Evolutionary conservation across 1,284 basidiomycete species (phyloP).

Genomic region (Agaricales sp.): DNA sequence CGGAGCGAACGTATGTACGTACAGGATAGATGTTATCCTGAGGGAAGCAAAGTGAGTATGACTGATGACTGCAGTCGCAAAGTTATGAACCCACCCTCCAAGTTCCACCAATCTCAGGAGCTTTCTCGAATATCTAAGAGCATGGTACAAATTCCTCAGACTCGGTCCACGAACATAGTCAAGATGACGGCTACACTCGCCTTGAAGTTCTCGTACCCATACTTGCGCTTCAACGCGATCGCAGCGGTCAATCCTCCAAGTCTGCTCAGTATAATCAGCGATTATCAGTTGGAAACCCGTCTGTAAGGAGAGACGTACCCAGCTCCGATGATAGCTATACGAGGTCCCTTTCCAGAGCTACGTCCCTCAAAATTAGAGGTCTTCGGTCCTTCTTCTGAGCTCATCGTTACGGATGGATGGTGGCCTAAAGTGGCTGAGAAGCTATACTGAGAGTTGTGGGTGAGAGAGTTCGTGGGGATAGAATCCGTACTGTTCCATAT

Average conservation of each 20-base stretch:
- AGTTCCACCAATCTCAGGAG: conserved; percentile 34
- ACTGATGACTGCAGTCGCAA: too few species aligned
- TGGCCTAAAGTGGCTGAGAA: too few species aligned
- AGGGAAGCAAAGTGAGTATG: not conserved
- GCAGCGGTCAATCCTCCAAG: conserved; percentile 37
- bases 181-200: conserved; percentile 21
- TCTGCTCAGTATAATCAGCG: conserved; percentile 8
- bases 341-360: conserved; percentile 3
- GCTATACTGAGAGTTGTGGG: too few species aligned
- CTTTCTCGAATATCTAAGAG: conserved; percentile 43
- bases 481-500: too few species aligned
- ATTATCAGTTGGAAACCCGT: not conserved
- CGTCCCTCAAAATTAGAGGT: too few species aligned
- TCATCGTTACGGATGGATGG: too few species aligned
- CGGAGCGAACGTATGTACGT: too few species aligned
- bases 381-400: too few species aligned
- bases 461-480: too few species aligned
- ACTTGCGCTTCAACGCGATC: conserved; percentile 32
- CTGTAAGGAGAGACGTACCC: conserved; percentile 9
- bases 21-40: not conserved
- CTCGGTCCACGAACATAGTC: not conserved
- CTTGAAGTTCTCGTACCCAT: conserved; percentile 34
- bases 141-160: not conserved
- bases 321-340: not conserved
- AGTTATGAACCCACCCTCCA: conserved; percentile 38